These are phyloP conservation scores for Wickerhamiella australiensis DNA, from an alignment of 805 yeast species.

Conservation along the genomic window DNA sequence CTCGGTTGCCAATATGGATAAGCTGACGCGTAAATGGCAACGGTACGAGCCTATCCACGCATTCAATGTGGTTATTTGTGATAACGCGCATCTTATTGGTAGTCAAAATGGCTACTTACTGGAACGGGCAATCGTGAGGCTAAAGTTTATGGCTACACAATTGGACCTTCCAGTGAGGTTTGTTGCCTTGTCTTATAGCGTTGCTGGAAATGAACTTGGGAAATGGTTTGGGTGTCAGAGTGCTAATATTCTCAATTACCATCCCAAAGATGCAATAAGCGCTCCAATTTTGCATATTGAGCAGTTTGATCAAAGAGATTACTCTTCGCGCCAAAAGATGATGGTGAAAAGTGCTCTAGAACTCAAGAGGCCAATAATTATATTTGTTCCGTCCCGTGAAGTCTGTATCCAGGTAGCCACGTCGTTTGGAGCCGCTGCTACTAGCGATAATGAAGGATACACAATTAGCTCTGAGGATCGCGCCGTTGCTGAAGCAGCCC, in stretches of 20 bases:
- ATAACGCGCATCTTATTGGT: conserved; percentile 60
- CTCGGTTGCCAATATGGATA: conserved; percentile 70
- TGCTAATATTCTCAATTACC: conserved; percentile 51
- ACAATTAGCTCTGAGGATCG: background rate
- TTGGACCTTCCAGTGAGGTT: conserved; percentile 47
- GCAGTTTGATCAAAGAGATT: background rate
- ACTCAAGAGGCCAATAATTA: background rate
- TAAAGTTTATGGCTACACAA: conserved; percentile 58
- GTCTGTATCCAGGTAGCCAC: background rate
- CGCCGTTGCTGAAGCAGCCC: background rate
- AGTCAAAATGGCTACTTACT: conserved; percentile 48
- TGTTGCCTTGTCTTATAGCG: conserved; percentile 55
- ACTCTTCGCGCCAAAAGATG: conserved; percentile 1
- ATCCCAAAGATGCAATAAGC: conserved; percentile 40
- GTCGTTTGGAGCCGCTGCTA: background rate
- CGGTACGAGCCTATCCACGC: conserved; percentile 54
- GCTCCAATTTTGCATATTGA: background rate
- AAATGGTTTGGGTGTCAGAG: conserved; percentile 75
- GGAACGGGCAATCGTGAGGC: conserved; percentile 59
- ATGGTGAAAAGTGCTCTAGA: background rate
- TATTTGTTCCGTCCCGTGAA: background rate
- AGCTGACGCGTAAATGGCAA: conserved; percentile 69
- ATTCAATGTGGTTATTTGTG: conserved; percentile 58
- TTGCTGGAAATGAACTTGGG: conserved; percentile 67
- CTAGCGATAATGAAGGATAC: background rate